Percentiles rank a stretch among this genome's conserved stretches.
Conservation (phyloP, 306 rosid genomes). For the Abrus pulchellus region DNA sequence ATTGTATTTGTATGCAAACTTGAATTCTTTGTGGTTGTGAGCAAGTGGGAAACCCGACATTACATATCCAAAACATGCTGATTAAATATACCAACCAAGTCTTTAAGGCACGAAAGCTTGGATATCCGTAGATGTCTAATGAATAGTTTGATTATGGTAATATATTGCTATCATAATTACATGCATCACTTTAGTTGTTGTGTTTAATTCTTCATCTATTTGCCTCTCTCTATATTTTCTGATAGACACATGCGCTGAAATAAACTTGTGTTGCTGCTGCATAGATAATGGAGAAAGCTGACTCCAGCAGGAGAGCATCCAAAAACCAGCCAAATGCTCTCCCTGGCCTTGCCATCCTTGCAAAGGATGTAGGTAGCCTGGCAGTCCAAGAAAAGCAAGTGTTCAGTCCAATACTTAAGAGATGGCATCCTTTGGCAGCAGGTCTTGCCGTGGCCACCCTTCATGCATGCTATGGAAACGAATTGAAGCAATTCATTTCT, state of each 20-base stretch:
- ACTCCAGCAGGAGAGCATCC: slow-evolving; percentile 96
- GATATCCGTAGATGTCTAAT: neutral
- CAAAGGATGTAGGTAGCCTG: slow-evolving; percentile 93
- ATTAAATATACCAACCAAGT: neutral
- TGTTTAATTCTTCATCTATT: slow-evolving; percentile 37
- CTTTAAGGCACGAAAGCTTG: neutral
- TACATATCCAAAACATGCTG: neutral
- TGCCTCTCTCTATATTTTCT: neutral
- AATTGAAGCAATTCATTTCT: slow-evolving; percentile 85
- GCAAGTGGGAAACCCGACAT: slow-evolving; percentile 22
- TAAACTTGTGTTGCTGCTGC: slow-evolving; percentile 44
- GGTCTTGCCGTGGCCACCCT: slow-evolving; percentile 99
- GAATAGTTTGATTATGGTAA: slow-evolving; percentile 9
- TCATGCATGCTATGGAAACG: slow-evolving; percentile 91
- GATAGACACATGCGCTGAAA: slow-evolving; percentile 45
- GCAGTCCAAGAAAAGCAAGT: slow-evolving; percentile 82
- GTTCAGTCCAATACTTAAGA: slow-evolving; percentile 92
- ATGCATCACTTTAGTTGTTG: slow-evolving; percentile 1
- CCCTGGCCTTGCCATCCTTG: slow-evolving; percentile 91
- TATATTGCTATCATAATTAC: slow-evolving; percentile 31
- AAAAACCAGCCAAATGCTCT: slow-evolving; percentile 89
- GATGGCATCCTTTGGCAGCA: slow-evolving; percentile 97
- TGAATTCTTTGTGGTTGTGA: neutral
- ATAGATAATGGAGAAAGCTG: slow-evolving; percentile 97
- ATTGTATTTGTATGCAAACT: slow-evolving; percentile 31